Percentiles rank a stretch among this genome's conserved stretches.
Evolutionary conservation across 2,329 filamentous ascomycete species (phyloP).

Genomic region (Thelonectria blattea): DNA sequence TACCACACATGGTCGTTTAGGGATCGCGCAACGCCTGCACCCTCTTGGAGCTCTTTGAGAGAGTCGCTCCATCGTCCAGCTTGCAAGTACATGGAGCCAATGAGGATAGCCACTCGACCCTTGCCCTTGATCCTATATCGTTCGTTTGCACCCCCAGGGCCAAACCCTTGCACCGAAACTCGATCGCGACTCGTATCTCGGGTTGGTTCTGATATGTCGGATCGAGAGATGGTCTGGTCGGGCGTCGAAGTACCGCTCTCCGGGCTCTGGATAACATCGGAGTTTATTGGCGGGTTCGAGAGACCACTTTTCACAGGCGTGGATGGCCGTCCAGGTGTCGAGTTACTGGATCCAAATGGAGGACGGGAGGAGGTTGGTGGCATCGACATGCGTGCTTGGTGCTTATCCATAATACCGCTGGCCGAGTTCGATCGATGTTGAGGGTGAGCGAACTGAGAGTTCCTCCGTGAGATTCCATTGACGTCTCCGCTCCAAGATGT

Average conservation of each 20-base stretch:
- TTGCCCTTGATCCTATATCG: conserved; percentile 81
- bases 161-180: conserved; percentile 74
- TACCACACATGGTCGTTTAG: conserved; percentile 97
- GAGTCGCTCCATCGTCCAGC: conserved; percentile 91
- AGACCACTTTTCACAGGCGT: conserved; percentile 57
- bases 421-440: conserved; percentile 59
- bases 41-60: conserved; percentile 81
- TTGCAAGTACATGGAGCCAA: conserved; percentile 86
- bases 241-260: conserved; percentile 48
- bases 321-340: conserved; percentile 56
- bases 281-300: conserved; percentile 55
- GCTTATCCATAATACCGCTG: conserved; percentile 61
- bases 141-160: conserved; percentile 73
- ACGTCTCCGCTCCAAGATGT: conserved; percentile 49
- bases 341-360: conserved; percentile 51
- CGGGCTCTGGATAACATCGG: conserved; percentile 52
- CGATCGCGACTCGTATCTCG: conserved; percentile 60
- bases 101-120: conserved; percentile 76
- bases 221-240: conserved; percentile 46
- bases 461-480: conserved; percentile 53
- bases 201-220: conserved; percentile 51
- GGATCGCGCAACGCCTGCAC: conserved; percentile 75
- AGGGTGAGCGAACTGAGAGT: conserved; percentile 59
- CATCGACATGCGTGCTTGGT: conserved; percentile 80
- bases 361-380: conserved; percentile 65